Percentiles rank a stretch among this genome's conserved stretches.
Evolutionary conservation across 2,329 filamentous ascomycete genomes (phyloP).

Genomic region (Nothophaeocryptopus gaeumannii): DNA sequence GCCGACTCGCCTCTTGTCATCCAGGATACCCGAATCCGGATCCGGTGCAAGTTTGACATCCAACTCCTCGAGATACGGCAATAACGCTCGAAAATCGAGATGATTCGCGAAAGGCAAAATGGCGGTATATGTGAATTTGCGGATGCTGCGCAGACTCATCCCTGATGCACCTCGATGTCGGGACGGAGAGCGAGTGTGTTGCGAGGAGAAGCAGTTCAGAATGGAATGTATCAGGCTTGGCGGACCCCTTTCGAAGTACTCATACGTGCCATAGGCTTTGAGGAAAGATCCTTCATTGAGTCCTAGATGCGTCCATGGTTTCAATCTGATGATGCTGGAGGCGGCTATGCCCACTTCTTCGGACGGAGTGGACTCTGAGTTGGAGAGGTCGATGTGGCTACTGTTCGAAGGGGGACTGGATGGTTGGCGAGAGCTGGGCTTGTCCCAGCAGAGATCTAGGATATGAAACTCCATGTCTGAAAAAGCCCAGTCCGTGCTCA

Average conservation of each 20-base stretch:
- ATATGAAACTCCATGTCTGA: conserved; percentile 35
- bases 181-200: too few relatives aligned
- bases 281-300: conserved; percentile 75
- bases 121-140: conserved; percentile 32
- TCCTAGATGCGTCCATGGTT: conserved; percentile 62
- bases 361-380: conserved; percentile 12
- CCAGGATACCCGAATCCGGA: conserved; percentile 39
- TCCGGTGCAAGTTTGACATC: conserved; percentile 44
- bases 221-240: conserved; percentile 32
- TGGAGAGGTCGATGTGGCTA: conserved; percentile 8
- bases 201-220: conserved; percentile 21
- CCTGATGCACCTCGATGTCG: not conserved
- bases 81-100: conserved; percentile 25
- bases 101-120: conserved; percentile 35
- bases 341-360: conserved; percentile 22
- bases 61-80: conserved; percentile 30
- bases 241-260: conserved; percentile 65
- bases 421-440: not conserved
- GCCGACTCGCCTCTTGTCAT: conserved; percentile 38
- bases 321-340: conserved; percentile 53
- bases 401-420: not conserved
- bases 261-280: conserved; percentile 67
- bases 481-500: conserved; percentile 40
- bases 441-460: conserved; percentile 23
- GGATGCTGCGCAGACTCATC: not conserved